Conservation (phyloP, 306 rosid species). For the Hylodesmum podocarpum region DNA sequence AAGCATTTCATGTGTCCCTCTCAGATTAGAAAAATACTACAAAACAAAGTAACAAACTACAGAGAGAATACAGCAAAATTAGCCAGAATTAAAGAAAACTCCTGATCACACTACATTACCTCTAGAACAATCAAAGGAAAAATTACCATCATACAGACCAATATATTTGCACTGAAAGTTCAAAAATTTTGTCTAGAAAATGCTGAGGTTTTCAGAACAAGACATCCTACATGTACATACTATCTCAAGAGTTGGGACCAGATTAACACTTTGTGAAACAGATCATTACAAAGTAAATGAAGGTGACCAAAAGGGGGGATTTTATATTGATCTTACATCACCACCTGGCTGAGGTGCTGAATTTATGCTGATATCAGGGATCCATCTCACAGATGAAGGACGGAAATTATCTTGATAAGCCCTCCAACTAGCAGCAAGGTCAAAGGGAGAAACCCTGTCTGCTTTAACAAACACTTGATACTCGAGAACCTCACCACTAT, state of each 20-base stretch:
- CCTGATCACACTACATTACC: background rate
- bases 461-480: slow-evolving; percentile 83
- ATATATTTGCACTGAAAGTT: background rate
- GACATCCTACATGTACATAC: background rate
- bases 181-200: slow-evolving; percentile 7
- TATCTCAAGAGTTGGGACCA: slow-evolving; percentile 4
- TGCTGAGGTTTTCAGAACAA: background rate
- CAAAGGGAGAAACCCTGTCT: slow-evolving; percentile 92
- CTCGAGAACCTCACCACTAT: slow-evolving; percentile 67
- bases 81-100: slow-evolving; percentile 10
- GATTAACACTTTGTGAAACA: slow-evolving; percentile 2
- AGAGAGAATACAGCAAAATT: background rate
- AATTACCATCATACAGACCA: background rate
- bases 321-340: slow-evolving; percentile 53
- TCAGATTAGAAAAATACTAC: slow-evolving; percentile 4
- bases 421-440: slow-evolving; percentile 99
- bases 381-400: slow-evolving; percentile 88
- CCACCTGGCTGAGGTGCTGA: slow-evolving; percentile 62
- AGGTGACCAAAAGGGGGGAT: background rate
- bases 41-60: slow-evolving; percentile 11
- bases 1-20: slow-evolving; percentile 2
- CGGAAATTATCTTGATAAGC: slow-evolving; percentile 93
- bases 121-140: background rate
- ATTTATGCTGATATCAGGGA: slow-evolving; percentile 91
- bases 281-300: background rate